Evolutionary conservation across 495 filamentous ascomycete genomes (phyloP).

Genomic region (Penicillium ochrochloron): DNA sequence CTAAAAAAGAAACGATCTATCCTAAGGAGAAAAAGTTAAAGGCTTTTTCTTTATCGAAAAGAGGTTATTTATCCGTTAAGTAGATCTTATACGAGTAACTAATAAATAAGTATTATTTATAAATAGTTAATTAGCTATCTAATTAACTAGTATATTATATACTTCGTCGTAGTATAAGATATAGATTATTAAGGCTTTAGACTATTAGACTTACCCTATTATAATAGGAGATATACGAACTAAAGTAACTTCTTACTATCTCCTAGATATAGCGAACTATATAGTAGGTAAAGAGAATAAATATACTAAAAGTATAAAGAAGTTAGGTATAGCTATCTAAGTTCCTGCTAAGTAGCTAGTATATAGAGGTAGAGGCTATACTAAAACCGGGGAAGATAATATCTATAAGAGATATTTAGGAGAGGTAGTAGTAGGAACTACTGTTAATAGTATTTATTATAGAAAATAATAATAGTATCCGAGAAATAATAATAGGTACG

Average conservation of each 20-base stretch:
- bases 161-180: slow-evolving; percentile 33
- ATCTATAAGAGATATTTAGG: slow-evolving; percentile 36
- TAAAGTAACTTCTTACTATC: slow-evolving; percentile 35
- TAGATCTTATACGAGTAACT: slow-evolving; percentile 28
- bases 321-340: slow-evolving; percentile 29
- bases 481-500: too few relatives aligned
- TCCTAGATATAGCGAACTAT: slow-evolving; percentile 27
- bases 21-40: slow-evolving; percentile 35
- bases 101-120: slow-evolving; percentile 27
- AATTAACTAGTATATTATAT: slow-evolving; percentile 36
- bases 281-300: slow-evolving; percentile 35
- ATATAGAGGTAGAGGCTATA: slow-evolving; percentile 24
- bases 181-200: slow-evolving; percentile 34
- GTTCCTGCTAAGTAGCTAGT: slow-evolving; percentile 30
- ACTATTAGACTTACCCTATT: slow-evolving; percentile 26
- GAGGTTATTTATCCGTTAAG: slow-evolving; percentile 14
- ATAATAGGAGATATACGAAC: slow-evolving; percentile 28
- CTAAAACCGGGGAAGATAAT: slow-evolving; percentile 31
- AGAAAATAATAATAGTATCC: too few relatives aligned
- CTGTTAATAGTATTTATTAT: slow-evolving; percentile 2
- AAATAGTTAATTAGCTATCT: slow-evolving; percentile 31
- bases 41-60: slow-evolving; percentile 32
- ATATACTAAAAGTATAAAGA: slow-evolving; percentile 27
- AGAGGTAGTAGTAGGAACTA: slow-evolving; percentile 14
- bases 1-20: slow-evolving; percentile 33